A percentile compares a stretch with the other conserved stretches of the same genome.
Evolutionary conservation across 2,329 filamentous ascomycete genomes (phyloP).

Genomic region (Xylariales sp.): DNA sequence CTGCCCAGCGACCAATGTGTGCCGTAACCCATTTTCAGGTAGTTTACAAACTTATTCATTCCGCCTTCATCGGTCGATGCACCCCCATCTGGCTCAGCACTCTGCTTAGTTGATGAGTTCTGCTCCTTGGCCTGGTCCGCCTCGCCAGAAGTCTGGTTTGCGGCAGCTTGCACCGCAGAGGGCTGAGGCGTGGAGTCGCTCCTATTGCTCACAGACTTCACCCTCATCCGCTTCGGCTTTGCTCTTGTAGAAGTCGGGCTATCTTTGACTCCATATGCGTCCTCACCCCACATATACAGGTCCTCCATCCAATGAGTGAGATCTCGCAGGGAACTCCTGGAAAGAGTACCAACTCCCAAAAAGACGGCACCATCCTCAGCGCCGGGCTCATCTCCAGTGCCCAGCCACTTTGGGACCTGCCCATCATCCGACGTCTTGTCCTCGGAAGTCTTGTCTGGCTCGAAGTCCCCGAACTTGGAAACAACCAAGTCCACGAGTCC

Average conservation of each 20-base stretch:
- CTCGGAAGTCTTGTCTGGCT: constrained; percentile 19
- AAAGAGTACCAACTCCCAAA: constrained; percentile 70
- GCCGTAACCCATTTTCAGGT: constrained; percentile 63
- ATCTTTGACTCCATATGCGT: constrained; percentile 79
- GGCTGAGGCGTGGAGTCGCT: constrained; percentile 8
- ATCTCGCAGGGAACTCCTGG: constrained; percentile 64
- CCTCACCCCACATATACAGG: constrained; percentile 76
- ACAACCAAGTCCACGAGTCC: constrained; percentile 86
- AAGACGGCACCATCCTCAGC: constrained; percentile 83
- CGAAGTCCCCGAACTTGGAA: constrained; percentile 65
- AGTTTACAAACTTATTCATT: constrained; percentile 55
- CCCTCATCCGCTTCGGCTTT: constrained; percentile 34
- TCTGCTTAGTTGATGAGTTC: constrained; percentile 6
- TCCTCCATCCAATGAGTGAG: constrained; percentile 85
- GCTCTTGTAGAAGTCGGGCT: constrained; percentile 66
- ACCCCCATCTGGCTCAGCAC: constrained; percentile 7
- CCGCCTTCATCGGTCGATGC: constrained; percentile 31
- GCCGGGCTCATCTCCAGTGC: constrained; percentile 60
- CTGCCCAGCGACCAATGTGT: constrained; percentile 56
- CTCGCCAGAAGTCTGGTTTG: constrained; percentile 5
- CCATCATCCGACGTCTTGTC: constrained; percentile 16
- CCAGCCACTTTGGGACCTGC: constrained; percentile 61
- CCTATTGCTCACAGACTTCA: constrained; percentile 19
- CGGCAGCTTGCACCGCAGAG: constrained; percentile 9
- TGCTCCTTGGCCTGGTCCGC: constrained; percentile 8